phyloP scores from a whole-genome alignment of 2,329 filamentous ascomycete species.

The Trichoderma lentiforme region DNA sequence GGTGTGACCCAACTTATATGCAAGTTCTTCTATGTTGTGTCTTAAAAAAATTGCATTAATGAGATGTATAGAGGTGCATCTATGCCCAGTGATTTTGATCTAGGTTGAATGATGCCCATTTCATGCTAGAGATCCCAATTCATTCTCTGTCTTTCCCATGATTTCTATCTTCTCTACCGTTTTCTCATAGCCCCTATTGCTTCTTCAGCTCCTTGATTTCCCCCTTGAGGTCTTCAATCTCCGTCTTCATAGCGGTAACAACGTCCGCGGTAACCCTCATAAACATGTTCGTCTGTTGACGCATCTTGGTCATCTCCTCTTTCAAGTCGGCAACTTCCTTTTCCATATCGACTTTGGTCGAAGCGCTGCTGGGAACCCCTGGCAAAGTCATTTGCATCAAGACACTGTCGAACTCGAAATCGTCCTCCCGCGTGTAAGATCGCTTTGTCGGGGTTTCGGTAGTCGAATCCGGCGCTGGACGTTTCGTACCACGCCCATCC shows the following conservation, averaged over 20 bases:
- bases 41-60: too few relatives aligned
- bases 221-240: neutral
- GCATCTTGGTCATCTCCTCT: neutral
- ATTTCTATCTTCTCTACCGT: neutral
- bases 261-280: neutral
- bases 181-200: neutral
- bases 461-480: neutral
- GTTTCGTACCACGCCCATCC: neutral
- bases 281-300: neutral
- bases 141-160: neutral
- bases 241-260: neutral
- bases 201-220: neutral
- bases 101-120: neutral
- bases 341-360: neutral
- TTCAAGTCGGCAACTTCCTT: neutral
- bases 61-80: neutral
- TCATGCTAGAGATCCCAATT: neutral
- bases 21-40: too few relatives aligned
- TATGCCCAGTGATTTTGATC: neutral
- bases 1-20: too few relatives aligned
- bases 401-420: neutral
- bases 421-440: neutral
- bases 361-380: neutral
- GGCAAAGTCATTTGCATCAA: neutral
- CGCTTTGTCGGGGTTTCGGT: accelerated